Base-by-base conservation (phyloP, 2,329 filamentous ascomycete species). In the Fusarium phyllophilum region DNA sequence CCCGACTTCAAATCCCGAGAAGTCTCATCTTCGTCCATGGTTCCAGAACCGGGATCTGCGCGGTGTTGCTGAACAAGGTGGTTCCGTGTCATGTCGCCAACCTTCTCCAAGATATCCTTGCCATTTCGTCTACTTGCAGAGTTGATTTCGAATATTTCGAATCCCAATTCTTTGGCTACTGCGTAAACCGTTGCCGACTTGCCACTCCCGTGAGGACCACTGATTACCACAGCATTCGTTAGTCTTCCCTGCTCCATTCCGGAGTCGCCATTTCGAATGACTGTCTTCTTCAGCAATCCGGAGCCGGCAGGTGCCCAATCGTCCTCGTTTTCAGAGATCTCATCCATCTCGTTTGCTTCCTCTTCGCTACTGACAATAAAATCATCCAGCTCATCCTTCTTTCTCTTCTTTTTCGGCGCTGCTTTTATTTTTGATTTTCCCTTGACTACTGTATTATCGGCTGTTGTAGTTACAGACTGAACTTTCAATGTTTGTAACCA, bases 71-170 rank as follows among this genome's bases (percentile, higher is more conserved):
- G 86, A 26, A 99, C 96, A 4, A 97, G 88, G 82, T 99, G 96
- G 77, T 99, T 98, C 70, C 92, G 92, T 8, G 95, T 96, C 96
- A 99, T 98, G 82, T 99, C 95, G 45, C 96, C 97, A 49, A 99
- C 94, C 76, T 90, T 94, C 78, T 99, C 96, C 39, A 97, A 81
- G 54, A 99, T 91, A 78, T 99, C 96, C 80, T 92, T 96, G 38
- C 95, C 96, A 78, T 90, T 97, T 70, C 96, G 89, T 57, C 95
- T 91, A 75, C 90, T 94, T 68, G 94, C 90, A 1, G 96, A 85
- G 78, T 97, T 97, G 79, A 99, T 95, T 82, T 99, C 96, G 75
- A 99, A 99, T 3, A 99, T 89, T 78, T 97, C 95, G 78, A 97
- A 98, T 3, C 90, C 94, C 22, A 98, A 87, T 82, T 99, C 96